phyloP scores from a whole-genome alignment of 139 green algal genomes.

The Marvania coccoides region DNA sequence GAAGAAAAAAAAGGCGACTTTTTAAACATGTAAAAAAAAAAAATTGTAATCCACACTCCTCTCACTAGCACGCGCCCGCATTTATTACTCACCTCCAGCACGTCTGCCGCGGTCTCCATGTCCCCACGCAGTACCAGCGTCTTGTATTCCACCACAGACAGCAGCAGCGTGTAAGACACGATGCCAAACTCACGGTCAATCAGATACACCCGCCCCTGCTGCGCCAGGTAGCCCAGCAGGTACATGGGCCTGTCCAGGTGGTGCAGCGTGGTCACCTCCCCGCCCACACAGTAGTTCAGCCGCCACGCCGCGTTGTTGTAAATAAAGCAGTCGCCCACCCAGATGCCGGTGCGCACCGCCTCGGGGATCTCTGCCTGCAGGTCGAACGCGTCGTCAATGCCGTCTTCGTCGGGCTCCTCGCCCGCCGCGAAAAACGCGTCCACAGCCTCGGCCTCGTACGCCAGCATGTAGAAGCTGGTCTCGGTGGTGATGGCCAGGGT shows the following conservation, averaged over 20 bases:
- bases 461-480: conserved; percentile 80
- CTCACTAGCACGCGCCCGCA: background rate
- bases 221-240: conserved; percentile 92
- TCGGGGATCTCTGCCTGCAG: conserved; percentile 85
- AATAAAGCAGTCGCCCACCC: conserved; percentile 96
- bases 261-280: conserved; percentile 94
- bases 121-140: conserved; percentile 75
- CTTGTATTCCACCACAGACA: conserved; percentile 96
- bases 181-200: conserved; percentile 85
- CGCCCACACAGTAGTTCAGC: conserved; percentile 96
- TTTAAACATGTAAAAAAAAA: conserved; percentile 4
- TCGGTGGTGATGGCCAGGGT: conserved; percentile 78
- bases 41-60: conserved; percentile 23
- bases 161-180: conserved; percentile 84
- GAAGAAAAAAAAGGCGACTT: no score
- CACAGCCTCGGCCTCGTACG: conserved; percentile 59
- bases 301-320: conserved; percentile 95
- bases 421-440: conserved; percentile 47
- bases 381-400: conserved; percentile 96
- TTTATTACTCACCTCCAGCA: no score
- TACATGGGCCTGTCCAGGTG: conserved; percentile 97
- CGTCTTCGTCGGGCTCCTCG: conserved; percentile 74
- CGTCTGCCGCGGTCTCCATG: conserved; percentile 51
- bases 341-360: conserved; percentile 44
- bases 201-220: conserved; percentile 83